Evolutionary conservation across 352 stramenopile genomes (phyloP).

Genomic region (Globisporangium lucens): DNA sequence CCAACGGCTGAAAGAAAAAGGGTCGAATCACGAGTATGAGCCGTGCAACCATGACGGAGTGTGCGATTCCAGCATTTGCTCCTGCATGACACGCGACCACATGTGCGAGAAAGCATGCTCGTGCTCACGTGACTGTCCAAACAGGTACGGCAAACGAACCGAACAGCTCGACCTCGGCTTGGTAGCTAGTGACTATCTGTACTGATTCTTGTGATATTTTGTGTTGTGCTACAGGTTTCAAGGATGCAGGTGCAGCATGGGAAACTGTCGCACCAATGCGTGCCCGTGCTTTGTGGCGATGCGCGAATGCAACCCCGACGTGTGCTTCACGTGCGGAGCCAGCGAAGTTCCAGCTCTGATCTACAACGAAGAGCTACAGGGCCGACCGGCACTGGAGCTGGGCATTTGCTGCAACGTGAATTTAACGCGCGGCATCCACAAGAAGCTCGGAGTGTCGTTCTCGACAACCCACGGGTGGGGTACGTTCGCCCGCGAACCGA

Average conservation of each 20-base stretch:
- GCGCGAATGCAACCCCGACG: conserved; percentile 56
- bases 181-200: neutral
- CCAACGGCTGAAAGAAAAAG: conserved; percentile 59
- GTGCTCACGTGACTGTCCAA: conserved; percentile 73
- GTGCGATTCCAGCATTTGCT: conserved; percentile 52
- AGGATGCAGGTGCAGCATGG: conserved; percentile 50
- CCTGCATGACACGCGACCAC: conserved; percentile 76
- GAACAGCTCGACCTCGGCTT: neutral
- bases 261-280: conserved; percentile 61
- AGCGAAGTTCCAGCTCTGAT: conserved; percentile 49
- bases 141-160: conserved; percentile 34
- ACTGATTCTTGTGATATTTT: neutral
- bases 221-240: conserved; percentile 31
- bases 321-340: conserved; percentile 55
- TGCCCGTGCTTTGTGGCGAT: conserved; percentile 59
- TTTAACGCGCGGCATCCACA: conserved; percentile 53
- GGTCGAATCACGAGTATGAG: conserved; percentile 69
- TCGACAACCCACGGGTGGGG: conserved; percentile 66
- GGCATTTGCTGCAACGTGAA: conserved; percentile 73
- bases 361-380: conserved; percentile 31
- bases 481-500: conserved; percentile 53
- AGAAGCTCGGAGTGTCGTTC: conserved; percentile 57
- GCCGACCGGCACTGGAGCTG: conserved; percentile 32
- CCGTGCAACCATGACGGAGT: conserved; percentile 75
- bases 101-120: conserved; percentile 82